Base-by-base conservation (phyloP, 2,329 filamentous ascomycete species). In the Didymellaceae sp. region DNA sequence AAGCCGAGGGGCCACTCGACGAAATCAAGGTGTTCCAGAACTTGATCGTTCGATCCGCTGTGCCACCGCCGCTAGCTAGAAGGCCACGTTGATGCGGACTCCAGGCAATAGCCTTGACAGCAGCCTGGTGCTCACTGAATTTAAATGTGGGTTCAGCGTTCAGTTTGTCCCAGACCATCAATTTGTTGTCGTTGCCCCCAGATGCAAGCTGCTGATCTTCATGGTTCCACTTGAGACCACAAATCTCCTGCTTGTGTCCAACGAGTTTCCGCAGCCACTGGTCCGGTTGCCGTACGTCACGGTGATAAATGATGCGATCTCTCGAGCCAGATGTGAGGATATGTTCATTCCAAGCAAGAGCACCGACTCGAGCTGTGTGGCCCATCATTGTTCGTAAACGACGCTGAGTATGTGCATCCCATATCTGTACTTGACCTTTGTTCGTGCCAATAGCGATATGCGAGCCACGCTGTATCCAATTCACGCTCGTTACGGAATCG, bases 161-260 rank as follows among this genome's bases (percentile, higher is more conserved):
- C 51, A 97, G 82, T 70, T 95, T 95, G 66, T 99, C 94, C 94
- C 94, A 99, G 18, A 99, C 91, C 84, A 97, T 94, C 35, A 99
- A 81, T 72, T 97, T 97, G 77, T 99, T 99, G 77, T 99, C 94
- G 73, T 99, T 99, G 5, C 94, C 94, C 40, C 94, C 94, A 46
- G 90, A 96, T 10, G 94, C 94, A 20, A 99, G 82, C 72, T 99
- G 94, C 5, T 91, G 90, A 65, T 97, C 93, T 62, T 97, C 92
- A 49, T 89, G 90, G 66, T 99, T 99, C 94, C 94, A 99, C 65
- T 92, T 92, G 41, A 99, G 77, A 7, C 94, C 94, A 70, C 94
- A 99, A 10, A 99, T 91, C 75, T 99, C 94, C 75, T 99, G 94
- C 74, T 97, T 99, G 74, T 99, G 94, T 6, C 94, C 94, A 6